Conservation (phyloP, 176 grass and related monocot genomes). For the Chloris gayana region DNA sequence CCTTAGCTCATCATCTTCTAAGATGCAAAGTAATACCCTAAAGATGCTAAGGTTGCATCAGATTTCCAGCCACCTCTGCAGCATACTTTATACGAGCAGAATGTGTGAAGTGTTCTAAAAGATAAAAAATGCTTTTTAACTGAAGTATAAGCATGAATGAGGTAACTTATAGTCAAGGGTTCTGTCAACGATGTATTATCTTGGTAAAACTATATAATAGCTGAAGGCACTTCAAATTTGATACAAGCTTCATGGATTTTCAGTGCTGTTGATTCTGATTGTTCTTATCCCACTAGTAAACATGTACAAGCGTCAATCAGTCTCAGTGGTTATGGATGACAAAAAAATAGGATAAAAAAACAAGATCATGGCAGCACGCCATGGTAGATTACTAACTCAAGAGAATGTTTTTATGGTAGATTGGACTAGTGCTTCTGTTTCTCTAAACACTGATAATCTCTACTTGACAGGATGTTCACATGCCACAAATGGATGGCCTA, state of each 20-base stretch:
- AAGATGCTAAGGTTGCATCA: constrained; percentile 7
- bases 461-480: constrained; percentile 82
- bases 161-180: constrained; percentile 4
- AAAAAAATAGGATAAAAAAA: not conserved
- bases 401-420: constrained; percentile 6
- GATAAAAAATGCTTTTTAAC: constrained; percentile 13
- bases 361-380: constrained; percentile 17
- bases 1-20: constrained; percentile 19
- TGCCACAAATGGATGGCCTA: constrained; percentile 96
- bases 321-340: constrained; percentile 4
- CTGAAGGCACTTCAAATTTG: constrained; percentile 8
- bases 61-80: constrained; percentile 24
- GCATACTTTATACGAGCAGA: constrained; percentile 11
- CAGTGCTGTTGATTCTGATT: constrained; percentile 1
- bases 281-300: constrained; percentile 15
- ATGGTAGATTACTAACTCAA: constrained; percentile 23
- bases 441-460: constrained; percentile 8
- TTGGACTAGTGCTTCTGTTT: constrained; percentile 6
- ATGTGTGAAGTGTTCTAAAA: constrained; percentile 9
- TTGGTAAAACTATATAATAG: not conserved
- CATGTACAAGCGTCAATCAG: not conserved
- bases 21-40: constrained; percentile 26
- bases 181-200: not conserved
- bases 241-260: constrained; percentile 12
- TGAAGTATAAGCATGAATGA: constrained; percentile 19